Evolutionary conservation across 495 filamentous ascomycete genomes (phyloP).

Genomic region (Xylaria telfairii): DNA sequence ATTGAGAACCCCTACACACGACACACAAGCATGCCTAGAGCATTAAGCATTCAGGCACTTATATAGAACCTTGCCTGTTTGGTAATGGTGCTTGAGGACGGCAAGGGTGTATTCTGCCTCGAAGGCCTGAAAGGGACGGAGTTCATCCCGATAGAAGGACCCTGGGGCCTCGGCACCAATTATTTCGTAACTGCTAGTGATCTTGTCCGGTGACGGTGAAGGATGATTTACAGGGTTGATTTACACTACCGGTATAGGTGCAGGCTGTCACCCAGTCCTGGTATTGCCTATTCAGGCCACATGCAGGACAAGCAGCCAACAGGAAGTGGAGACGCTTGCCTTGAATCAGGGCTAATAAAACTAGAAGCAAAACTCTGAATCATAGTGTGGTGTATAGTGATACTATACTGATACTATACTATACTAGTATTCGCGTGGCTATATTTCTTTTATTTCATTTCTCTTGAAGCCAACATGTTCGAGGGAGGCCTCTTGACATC

Average conservation of each 20-base stretch:
- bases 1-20: neutral
- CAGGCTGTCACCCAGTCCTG: slow-evolving; percentile 28
- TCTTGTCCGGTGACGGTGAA: neutral
- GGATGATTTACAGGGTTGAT: slow-evolving; percentile 7
- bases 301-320: slow-evolving; percentile 41
- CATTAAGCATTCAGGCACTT: neutral
- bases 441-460: neutral
- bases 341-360: neutral
- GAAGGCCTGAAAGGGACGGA: neutral
- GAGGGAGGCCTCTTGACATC: neutral
- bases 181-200: neutral
- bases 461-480: neutral
- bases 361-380: neutral
- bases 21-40: neutral
- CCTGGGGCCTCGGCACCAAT: neutral
- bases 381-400: neutral
- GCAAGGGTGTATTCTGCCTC: neutral
- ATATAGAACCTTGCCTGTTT: neutral
- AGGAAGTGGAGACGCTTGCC: slow-evolving; percentile 31
- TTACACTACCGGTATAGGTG: slow-evolving; percentile 1
- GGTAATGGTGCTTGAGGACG: neutral
- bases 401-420: neutral
- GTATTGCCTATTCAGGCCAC: slow-evolving; percentile 40
- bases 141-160: neutral
- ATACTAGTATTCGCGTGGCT: neutral